Conservation (phyloP, 1,284 basidiomycete species). For the Abortiporus biennis region DNA sequence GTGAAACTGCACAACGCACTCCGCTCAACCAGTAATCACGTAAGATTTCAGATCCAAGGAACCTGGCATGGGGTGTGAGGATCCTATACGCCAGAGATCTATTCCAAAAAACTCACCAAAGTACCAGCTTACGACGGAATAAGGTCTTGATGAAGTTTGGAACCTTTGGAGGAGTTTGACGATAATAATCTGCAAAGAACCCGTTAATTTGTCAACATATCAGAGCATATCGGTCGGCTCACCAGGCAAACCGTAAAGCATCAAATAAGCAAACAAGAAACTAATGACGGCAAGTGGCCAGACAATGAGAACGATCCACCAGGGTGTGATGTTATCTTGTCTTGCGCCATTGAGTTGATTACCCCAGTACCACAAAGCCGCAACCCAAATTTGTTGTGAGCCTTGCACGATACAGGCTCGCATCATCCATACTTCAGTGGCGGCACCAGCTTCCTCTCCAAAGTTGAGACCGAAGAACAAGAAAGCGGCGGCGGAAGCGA, state of each 20-base stretch:
- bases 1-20: constrained; percentile 40
- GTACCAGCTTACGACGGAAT: constrained; percentile 82
- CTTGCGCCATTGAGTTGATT: constrained; percentile 59
- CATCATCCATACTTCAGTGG: constrained; percentile 87
- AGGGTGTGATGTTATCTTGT: constrained; percentile 52
- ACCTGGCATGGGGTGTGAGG: too few species aligned
- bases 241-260: constrained; percentile 84
- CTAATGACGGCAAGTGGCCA: constrained; percentile 79
- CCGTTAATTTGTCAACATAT: constrained; percentile 8
- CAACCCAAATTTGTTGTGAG: constrained; percentile 90
- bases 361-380: constrained; percentile 94
- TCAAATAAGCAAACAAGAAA: constrained; percentile 73
- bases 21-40: constrained; percentile 93
- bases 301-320: constrained; percentile 80
- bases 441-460: constrained; percentile 91
- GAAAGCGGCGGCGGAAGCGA: constrained; percentile 86
- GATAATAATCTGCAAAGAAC: constrained; percentile 61
- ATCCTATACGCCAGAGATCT: constrained; percentile 1
- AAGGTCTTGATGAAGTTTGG: constrained; percentile 86
- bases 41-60: constrained; percentile 83
- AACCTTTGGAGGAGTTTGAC: constrained; percentile 87
- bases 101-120: constrained; percentile 53
- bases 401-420: constrained; percentile 90
- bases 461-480: constrained; percentile 93
- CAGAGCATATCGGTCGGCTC: constrained; percentile 20